Evolutionary conservation across 2,329 filamentous ascomycete species (phyloP), one percentile per base, ranked within the genome.

Genomic region (Furcasterigmium sp.): DNA sequence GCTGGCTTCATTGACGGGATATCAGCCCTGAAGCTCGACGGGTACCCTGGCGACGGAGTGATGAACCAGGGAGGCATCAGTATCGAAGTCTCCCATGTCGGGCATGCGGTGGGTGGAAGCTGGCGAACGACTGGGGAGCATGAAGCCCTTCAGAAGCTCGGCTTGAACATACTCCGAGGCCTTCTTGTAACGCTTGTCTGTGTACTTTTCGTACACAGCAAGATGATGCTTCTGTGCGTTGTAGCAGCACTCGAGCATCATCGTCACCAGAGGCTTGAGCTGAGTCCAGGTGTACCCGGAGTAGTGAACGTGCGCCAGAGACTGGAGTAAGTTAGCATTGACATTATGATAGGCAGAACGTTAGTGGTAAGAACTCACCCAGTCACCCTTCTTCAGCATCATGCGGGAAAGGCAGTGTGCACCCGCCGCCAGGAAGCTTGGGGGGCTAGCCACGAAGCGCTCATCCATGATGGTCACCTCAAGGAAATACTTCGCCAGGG

Each of bases 401-500:
- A 91, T 65, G 46, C 91, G 85, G 32, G 93, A 87, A 40, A 98
- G 73, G 61, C 91, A 97, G 64, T 98, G 93, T 19, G 93, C 87
- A 21, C 87, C 91, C 15, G 93, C 93, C 43, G 93, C 87, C 41
- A 91, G 70, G 61, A 88, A 97, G 73, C 91, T 96, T 3, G 91
- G 87, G 25, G 88, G 86, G 54, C 85, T 89, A 20, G 87, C 88
- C 28, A 98, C 89, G 58, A 98, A 97, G 17, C 91, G 86, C 72
- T 97, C 91, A 60, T 98, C 93, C 90, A 97, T 96, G 62, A 97
- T 84, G 29, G 90, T 94, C 43, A 97, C 79, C 63, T 98, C 93
- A 20, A 98, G 75, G 66, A 98, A 96, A 68, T 98, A 98, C 69
- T 98, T 98, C 55, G 93, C 90, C 43, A 98, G 72, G 5, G 93